Conservation (phyloP, 257 asterid genomes). For the Solanum stenotomum region DNA sequence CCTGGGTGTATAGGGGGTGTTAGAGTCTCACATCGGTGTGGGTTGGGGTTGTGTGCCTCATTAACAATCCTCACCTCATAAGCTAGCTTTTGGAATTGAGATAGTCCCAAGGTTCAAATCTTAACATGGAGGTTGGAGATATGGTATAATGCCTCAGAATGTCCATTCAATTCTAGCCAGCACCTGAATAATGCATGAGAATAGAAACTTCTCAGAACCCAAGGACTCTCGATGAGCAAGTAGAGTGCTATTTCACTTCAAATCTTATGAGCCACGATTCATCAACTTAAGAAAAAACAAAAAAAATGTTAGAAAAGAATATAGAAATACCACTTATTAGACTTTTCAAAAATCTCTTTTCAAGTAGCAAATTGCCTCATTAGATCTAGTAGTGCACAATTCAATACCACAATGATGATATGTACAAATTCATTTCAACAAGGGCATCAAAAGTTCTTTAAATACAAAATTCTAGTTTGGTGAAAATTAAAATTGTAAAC, state of each 20-base stretch:
- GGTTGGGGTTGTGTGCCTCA: background rate
- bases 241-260: background rate
- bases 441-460: background rate
- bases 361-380: background rate
- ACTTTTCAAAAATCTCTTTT: background rate
- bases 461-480: background rate
- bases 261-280: background rate
- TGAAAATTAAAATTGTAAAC: background rate
- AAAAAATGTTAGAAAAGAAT: background rate
- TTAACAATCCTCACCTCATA: background rate
- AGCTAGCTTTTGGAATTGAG: background rate
- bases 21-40: background rate
- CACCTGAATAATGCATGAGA: background rate
- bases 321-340: background rate
- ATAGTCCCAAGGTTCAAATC: background rate
- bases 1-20: background rate
- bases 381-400: background rate
- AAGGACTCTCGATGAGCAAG: background rate
- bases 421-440: background rate
- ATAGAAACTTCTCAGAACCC: background rate
- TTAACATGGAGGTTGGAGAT: background rate
- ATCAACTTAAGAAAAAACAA: background rate
- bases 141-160: background rate
- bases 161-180: background rate
- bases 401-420: background rate